These are phyloP conservation scores for Moesziomyces globuligerus DNA, from an alignment of 1,284 basidiomycete genomes.

Conservation along the genomic window DNA sequence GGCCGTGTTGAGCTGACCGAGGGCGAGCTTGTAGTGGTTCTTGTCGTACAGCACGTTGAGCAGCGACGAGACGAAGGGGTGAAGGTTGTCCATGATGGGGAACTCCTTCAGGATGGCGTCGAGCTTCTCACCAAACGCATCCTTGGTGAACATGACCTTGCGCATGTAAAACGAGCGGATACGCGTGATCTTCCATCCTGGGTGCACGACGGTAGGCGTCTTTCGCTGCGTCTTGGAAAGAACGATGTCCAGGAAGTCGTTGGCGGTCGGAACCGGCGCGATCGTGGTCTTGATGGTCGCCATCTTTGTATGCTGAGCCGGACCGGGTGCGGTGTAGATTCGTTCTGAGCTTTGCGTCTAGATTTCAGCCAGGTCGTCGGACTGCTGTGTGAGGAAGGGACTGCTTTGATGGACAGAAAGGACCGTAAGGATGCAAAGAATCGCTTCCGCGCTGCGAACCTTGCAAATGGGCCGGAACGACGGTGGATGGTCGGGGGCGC, in stretches of 20 bases:
- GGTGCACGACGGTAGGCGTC: constrained; percentile 84
- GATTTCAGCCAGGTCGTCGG: too few relatives aligned
- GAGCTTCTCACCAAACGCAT: constrained; percentile 96
- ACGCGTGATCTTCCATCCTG: constrained; percentile 96
- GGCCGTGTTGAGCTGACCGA: constrained; percentile 66
- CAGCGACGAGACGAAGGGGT: constrained; percentile 65
- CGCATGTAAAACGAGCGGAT: constrained; percentile 94
- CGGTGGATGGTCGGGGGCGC: not conserved
- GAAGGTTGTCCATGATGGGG: constrained; percentile 71
- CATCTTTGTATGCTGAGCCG: constrained; percentile 32
- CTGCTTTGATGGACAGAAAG: too few relatives aligned
- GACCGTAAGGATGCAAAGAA: not conserved
- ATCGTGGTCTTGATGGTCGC: constrained; percentile 71
- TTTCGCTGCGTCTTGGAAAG: constrained; percentile 94
- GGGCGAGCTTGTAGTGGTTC: constrained; percentile 67
- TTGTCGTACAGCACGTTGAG: constrained; percentile 68
- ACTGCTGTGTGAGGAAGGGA: too few relatives aligned
- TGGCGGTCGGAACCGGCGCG: constrained; percentile 93
- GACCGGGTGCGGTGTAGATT: not conserved
- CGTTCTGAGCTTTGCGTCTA: too few relatives aligned
- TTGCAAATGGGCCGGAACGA: not conserved
- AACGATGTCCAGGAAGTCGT: constrained; percentile 94
- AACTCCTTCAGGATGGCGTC: constrained; percentile 93
- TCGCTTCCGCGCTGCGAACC: not conserved
- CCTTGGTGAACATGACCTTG: constrained; percentile 99